Evolutionary conservation across 257 asterid species (phyloP).

Genomic region (Marsdenia floribunda): DNA sequence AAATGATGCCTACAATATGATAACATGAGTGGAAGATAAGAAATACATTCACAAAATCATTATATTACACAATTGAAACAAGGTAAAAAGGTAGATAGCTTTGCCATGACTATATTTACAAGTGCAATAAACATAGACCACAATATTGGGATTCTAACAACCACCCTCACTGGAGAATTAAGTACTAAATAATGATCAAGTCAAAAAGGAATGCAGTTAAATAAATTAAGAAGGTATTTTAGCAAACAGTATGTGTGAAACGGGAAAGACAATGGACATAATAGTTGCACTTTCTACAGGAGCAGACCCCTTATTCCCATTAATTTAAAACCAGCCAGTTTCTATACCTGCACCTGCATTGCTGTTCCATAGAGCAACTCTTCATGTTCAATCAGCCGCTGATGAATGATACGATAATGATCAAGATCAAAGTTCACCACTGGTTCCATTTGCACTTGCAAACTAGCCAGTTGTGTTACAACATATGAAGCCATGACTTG

Average conservation of each 20-base stretch:
- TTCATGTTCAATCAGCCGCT: conserved; percentile 90
- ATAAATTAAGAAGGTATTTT: background rate
- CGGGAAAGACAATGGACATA: background rate
- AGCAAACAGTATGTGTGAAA: background rate
- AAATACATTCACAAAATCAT: background rate
- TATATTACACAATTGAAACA: background rate
- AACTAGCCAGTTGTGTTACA: conserved; percentile 64
- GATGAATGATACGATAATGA: conserved; percentile 78
- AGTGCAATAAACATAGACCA: background rate
- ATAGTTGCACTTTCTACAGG: background rate
- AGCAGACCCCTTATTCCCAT: background rate
- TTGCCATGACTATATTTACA: background rate
- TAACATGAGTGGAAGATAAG: background rate
- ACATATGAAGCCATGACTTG: conserved; percentile 97
- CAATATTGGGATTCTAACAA: background rate
- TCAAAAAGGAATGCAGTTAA: background rate
- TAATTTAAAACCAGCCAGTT: conserved; percentile 2
- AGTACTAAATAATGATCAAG: background rate
- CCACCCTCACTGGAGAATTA: background rate
- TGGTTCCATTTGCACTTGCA: conserved; percentile 84
- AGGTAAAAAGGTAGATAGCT: background rate
- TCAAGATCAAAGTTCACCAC: conserved; percentile 81
- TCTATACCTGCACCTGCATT: conserved; percentile 64
- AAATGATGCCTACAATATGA: background rate
- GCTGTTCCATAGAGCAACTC: conserved; percentile 81